These are phyloP conservation scores for Cyclotella atomus DNA, from an alignment of 108 stramenopile species.

Conservation along the genomic window DNA sequence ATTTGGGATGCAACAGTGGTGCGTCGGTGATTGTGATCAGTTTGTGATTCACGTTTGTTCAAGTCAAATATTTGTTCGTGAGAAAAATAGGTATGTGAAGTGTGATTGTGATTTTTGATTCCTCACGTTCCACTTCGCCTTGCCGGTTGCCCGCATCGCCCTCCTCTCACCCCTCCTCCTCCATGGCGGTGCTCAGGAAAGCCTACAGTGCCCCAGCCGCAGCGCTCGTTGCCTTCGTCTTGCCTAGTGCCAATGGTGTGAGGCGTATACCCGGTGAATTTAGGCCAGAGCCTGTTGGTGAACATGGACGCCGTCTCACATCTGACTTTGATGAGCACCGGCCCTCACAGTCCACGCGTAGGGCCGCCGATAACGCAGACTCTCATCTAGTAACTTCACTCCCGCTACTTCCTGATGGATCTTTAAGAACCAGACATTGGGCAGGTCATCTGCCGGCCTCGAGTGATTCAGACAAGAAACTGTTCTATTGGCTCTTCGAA, in stretches of 20 bases:
- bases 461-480: slow-evolving; percentile 69
- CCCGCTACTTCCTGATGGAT: slow-evolving; percentile 56
- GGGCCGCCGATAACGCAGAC: slow-evolving; percentile 42
- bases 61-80: not conserved
- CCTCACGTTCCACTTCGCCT: no score
- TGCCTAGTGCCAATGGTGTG: slow-evolving; percentile 18
- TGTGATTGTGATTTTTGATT: no score
- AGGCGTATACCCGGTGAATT: slow-evolving; percentile 28
- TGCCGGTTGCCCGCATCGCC: no score
- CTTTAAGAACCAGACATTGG: slow-evolving; percentile 62
- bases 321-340: slow-evolving; percentile 4
- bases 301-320: slow-evolving; percentile 36
- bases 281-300: not conserved
- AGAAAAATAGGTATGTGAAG: no score
- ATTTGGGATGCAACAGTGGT: no score
- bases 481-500: slow-evolving; percentile 97
- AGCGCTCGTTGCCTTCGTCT: not conserved
- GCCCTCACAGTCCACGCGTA: slow-evolving; percentile 13
- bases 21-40: not conserved
- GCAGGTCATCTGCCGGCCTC: slow-evolving; percentile 77
- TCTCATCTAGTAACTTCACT: slow-evolving; percentile 71
- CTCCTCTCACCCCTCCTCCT: no score
- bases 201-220: no score
- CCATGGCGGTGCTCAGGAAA: no score
- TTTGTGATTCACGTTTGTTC: not conserved